Conservation (phyloP, 306 rosid genomes). For the Lathyrus sativus region DNA sequence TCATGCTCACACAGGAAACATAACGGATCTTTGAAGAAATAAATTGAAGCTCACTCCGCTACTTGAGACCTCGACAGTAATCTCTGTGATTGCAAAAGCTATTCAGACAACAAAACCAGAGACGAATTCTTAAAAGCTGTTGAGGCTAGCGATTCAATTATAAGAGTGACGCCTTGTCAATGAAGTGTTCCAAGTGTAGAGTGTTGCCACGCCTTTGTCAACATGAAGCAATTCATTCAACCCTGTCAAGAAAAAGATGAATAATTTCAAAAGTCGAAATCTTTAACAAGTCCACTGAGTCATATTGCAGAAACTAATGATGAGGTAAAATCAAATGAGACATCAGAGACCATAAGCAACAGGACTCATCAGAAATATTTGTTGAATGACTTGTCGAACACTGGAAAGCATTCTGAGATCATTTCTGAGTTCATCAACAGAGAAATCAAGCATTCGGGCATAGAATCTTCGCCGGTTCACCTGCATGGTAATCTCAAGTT, state of each 20-base stretch:
- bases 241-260: slow-evolving; percentile 61
- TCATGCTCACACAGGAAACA: no score
- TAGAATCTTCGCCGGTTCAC: slow-evolving; percentile 83
- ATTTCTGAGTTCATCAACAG: slow-evolving; percentile 48
- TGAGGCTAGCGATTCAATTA: no score
- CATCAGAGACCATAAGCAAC: slow-evolving; percentile 42
- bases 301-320: slow-evolving; percentile 45
- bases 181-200: no score
- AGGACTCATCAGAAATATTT: slow-evolving; percentile 56
- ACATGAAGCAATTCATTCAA: no score
- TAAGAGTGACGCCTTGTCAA: no score
- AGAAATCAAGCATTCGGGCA: slow-evolving; percentile 57
- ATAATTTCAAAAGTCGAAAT: slow-evolving; percentile 86
- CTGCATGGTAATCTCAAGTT: slow-evolving; percentile 80
- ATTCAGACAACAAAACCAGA: no score
- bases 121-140: no score
- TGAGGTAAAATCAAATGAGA: slow-evolving; percentile 49
- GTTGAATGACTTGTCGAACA: slow-evolving; percentile 53
- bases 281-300: slow-evolving; percentile 62
- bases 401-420: slow-evolving; percentile 51
- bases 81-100: no score
- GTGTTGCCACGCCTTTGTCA: no score
- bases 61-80: no score
- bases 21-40: no score
- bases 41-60: no score